Percentiles rank a stretch among this genome's conserved stretches.
These are phyloP conservation scores for Thelephora ganbajun DNA, from an alignment of 768 basidiomycete species.

Conservation along the genomic window DNA sequence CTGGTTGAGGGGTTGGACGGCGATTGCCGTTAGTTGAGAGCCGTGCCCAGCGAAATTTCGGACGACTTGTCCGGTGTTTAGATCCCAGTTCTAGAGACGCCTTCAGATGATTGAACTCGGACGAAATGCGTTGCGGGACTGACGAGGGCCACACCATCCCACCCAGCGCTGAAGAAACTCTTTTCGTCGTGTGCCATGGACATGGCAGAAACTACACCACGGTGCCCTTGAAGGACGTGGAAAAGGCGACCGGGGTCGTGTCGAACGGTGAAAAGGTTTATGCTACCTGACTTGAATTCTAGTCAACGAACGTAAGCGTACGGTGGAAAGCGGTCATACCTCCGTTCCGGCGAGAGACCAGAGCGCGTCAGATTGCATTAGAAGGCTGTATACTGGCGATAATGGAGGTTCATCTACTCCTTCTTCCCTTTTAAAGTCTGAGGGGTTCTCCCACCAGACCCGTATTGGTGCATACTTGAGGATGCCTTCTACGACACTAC, in stretches of 20 bases:
- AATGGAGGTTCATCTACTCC: conserved; percentile 35
- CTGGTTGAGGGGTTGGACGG: conserved; percentile 47
- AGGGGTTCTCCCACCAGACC: conserved; percentile 85
- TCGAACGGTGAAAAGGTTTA: conserved; percentile 86
- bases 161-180: conserved; percentile 79
- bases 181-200: conserved; percentile 72
- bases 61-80: conserved; percentile 74
- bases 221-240: conserved; percentile 64
- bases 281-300: conserved; percentile 56
- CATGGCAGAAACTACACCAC: conserved; percentile 75
- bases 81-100: conserved; percentile 83
- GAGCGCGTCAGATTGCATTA: conserved; percentile 84
- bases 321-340: conserved; percentile 31
- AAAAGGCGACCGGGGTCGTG: conserved; percentile 78
- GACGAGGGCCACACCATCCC: conserved; percentile 86
- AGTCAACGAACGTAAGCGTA: conserved; percentile 4
- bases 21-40: conserved; percentile 72
- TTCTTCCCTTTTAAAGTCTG: conserved; percentile 11
- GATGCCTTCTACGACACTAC: conserved; percentile 81
- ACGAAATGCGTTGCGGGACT: conserved; percentile 18
- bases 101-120: conserved; percentile 6
- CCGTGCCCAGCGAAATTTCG: conserved; percentile 72
- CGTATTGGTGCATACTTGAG: conserved; percentile 81
- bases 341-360: conserved; percentile 85
- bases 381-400: conserved; percentile 80